Conservation (phyloP, 2,329 filamentous ascomycete genomes). For the Cytospora piceae region DNA sequence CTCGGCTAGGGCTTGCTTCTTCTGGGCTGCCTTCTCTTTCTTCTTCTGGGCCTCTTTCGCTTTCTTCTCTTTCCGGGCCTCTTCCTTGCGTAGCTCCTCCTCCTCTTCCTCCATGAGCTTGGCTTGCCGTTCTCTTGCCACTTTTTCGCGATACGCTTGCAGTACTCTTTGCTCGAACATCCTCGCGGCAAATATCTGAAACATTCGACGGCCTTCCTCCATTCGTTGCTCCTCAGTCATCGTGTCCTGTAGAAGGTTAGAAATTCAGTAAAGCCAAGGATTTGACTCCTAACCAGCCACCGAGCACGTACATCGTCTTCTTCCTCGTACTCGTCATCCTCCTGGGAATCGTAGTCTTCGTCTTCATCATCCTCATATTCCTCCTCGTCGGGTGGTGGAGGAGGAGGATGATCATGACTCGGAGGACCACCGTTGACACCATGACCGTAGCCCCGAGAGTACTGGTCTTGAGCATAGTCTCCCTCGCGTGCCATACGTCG, state of each 20-base stretch:
- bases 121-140: slow-evolving; percentile 87
- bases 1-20: slow-evolving; percentile 87
- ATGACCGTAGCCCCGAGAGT: slow-evolving; percentile 28
- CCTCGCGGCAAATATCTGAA: slow-evolving; percentile 96
- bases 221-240: slow-evolving; percentile 99
- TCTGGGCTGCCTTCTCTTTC: slow-evolving; percentile 89
- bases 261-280: not conserved
- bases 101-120: slow-evolving; percentile 90
- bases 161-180: slow-evolving; percentile 99
- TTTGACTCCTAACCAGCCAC: too few relatives aligned
- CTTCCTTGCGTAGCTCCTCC: slow-evolving; percentile 77
- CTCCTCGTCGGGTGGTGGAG: slow-evolving; percentile 70
- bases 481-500: slow-evolving; percentile 96
- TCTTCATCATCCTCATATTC: slow-evolving; percentile 51
- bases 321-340: slow-evolving; percentile 70
- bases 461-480: slow-evolving; percentile 68
- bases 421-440: slow-evolving; percentile 61
- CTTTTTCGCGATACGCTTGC: slow-evolving; percentile 96
- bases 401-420: slow-evolving; percentile 73
- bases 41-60: slow-evolving; percentile 92
- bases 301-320: slow-evolving; percentile 61
- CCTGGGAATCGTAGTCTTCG: slow-evolving; percentile 65
- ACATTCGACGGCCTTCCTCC: slow-evolving; percentile 98
- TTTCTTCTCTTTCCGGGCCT: slow-evolving; percentile 87
- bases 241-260: slow-evolving; percentile 69